Evolutionary conservation across 2,329 filamentous ascomycete genomes (phyloP).

Genomic region (Fusarium chuoi): DNA sequence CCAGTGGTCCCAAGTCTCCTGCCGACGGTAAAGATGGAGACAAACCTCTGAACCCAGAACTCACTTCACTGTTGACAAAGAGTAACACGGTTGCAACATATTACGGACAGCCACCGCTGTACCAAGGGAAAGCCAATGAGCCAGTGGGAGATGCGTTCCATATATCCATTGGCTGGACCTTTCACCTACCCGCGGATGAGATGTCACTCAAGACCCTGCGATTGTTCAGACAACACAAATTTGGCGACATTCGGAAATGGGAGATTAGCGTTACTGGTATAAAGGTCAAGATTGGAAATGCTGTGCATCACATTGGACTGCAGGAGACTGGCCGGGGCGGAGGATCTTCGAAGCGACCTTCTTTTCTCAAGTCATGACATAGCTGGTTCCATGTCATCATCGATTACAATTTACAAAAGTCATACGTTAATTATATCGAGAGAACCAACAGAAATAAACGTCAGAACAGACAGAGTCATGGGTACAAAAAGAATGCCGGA

Average conservation of each 20-base stretch:
- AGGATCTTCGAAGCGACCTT: background rate
- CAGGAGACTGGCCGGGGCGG: slow-evolving; percentile 3
- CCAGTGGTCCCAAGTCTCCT: slow-evolving; percentile 13
- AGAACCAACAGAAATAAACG: background rate
- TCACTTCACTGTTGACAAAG: slow-evolving; percentile 70
- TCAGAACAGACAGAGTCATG: background rate
- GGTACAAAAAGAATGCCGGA: background rate
- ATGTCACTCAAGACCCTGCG: slow-evolving; percentile 41
- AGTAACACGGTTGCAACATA: slow-evolving; percentile 79
- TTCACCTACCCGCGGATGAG: slow-evolving; percentile 62
- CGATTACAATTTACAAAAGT: background rate
- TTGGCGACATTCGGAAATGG: slow-evolving; percentile 52
- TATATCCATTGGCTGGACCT: slow-evolving; percentile 88
- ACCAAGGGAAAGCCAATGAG: slow-evolving; percentile 55
- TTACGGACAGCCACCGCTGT: slow-evolving; percentile 78
- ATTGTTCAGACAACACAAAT: slow-evolving; percentile 40
- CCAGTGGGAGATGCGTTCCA: slow-evolving; percentile 71
- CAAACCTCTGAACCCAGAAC: slow-evolving; percentile 58
- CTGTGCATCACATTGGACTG: slow-evolving; percentile 64
- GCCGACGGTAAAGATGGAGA: slow-evolving; percentile 10
- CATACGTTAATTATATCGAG: background rate
- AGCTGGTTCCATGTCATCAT: background rate
- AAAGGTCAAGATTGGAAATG: slow-evolving; percentile 81
- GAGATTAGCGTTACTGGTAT: slow-evolving; percentile 67
- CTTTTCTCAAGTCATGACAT: slow-evolving; percentile 30